A percentile compares a stretch with the other conserved stretches of the same genome.
These are phyloP conservation scores for Phytophthora multivora DNA, from an alignment of 352 stramenopile species.

Conservation along the genomic window DNA sequence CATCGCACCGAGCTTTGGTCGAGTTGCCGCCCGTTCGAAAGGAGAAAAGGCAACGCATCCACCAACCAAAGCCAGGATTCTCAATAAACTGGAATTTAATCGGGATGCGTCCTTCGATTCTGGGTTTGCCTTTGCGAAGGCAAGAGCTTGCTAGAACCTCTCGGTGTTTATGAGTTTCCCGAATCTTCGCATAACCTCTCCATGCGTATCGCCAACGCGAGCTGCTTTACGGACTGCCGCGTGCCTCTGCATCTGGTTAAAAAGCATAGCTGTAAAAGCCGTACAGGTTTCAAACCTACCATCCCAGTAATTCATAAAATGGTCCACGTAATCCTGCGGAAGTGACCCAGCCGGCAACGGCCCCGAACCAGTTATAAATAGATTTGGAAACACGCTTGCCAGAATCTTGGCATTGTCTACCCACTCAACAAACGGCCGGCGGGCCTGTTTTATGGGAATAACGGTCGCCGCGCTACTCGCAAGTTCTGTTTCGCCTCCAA, in stretches of 20 bases:
- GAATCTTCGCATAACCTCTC: background rate
- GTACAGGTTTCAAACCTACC: constrained; percentile 11
- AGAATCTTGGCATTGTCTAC: constrained; percentile 15
- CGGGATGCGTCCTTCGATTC: constrained; percentile 1
- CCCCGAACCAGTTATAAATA: no score
- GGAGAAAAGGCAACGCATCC: constrained; percentile 30
- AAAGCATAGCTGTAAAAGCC: constrained; percentile 3
- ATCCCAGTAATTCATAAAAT: constrained; percentile 23
- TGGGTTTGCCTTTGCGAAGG: constrained; percentile 1
- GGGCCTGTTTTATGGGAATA: constrained; percentile 2
- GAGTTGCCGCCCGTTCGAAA: constrained; percentile 23
- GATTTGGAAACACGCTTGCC: constrained; percentile 10
- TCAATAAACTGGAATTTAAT: constrained; percentile 21
- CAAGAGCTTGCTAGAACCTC: background rate
- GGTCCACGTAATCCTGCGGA: background rate
- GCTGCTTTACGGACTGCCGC: constrained; percentile 8
- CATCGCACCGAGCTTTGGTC: constrained; percentile 27
- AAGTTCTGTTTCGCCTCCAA: background rate
- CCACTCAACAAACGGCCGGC: constrained; percentile 8
- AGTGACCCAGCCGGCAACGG: no score
- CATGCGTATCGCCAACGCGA: background rate
- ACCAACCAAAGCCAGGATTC: constrained; percentile 23
- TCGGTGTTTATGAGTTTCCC: constrained; percentile 1
- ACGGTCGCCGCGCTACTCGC: background rate
- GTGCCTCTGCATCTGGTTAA: constrained; percentile 25